Conservation (phyloP, 2,329 filamentous ascomycete genomes). For the Penicillium sp. region DNA sequence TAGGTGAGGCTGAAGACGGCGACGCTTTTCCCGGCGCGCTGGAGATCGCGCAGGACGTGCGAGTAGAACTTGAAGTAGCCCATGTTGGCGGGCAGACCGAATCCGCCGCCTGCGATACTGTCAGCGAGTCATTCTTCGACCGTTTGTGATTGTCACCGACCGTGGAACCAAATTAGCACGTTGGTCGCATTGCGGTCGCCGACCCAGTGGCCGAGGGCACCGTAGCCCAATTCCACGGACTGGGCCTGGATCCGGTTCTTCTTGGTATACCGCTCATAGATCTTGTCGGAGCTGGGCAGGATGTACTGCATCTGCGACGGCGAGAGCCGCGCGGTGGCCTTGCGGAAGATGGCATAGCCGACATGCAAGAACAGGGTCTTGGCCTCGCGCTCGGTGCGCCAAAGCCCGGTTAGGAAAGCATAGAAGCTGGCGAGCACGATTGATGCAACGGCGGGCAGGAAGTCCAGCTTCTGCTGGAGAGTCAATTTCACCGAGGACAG, state of each 20-base stretch:
- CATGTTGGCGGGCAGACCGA: conserved; percentile 47
- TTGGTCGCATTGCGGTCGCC: conserved; percentile 37
- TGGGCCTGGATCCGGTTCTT: conserved; percentile 23
- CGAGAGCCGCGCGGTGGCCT: conserved; percentile 29
- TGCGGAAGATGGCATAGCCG: conserved; percentile 36
- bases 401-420: conserved; percentile 29
- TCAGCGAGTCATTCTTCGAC: not conserved
- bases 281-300: conserved; percentile 25
- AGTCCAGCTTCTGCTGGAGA: conserved; percentile 31
- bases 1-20: conserved; percentile 58
- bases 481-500: conserved; percentile 25
- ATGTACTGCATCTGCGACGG: conserved; percentile 33
- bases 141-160: conserved; percentile 17
- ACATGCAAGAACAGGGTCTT: conserved; percentile 33
- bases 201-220: conserved; percentile 40
- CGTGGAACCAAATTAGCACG: conserved; percentile 42
- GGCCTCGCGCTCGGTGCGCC: conserved; percentile 30
- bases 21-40: conserved; percentile 45
- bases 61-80: conserved; percentile 52
- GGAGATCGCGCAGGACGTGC: conserved; percentile 45
- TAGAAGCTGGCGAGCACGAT: conserved; percentile 28
- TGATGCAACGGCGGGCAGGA: conserved; percentile 32
- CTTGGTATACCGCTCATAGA: conserved; percentile 31
- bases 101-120: conserved; percentile 52
- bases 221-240: conserved; percentile 33